Evolutionary conservation across 345 rosid species (phyloP), one percentile per base, ranked within the genome.

Genomic region (Camelina laxa): DNA sequence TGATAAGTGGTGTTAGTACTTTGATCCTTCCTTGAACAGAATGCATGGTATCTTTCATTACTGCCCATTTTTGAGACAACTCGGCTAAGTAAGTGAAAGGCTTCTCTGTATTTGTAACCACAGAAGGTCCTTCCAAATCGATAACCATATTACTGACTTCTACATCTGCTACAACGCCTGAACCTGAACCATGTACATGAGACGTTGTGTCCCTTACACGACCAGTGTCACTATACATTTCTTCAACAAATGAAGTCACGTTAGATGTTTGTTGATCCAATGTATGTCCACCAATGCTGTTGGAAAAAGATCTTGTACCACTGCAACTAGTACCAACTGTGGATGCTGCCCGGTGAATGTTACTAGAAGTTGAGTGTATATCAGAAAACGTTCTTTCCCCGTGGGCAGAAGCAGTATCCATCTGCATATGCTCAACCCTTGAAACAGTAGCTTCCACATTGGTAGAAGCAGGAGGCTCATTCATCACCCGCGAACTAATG

Each of bases 81-180:
- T 88, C 87, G 51, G 98, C 93, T 30, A 95, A 81, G 85, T 95
- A 95, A 5, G 96, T 87, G 82, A 95, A 92, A 61, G 99, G 98
- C 49, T 54, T 85, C 82, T 90, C 94, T 24, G 44, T 78, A 39
- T 84, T 82, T 65, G 88, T 79, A 49, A 83, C 57, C 55, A 85
- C 55, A 39, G 80, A 81, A 17, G 93, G 87, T 75, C 79, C 82
- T 64, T 89, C 90, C 62, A 77, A 66, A 70, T 76, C 86, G 49
- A 86, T 84, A 63, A 81, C 82, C 80, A 81, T 74, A 66, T 59
- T 53, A 36, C 73, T 44, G 59, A 81, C 83, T 65, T 82, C 87
- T 21, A 60, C 54, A 70, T 73, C 81, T 41, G 42, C 38, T 58
- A 60, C 30, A 59, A 20, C 54, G 65, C 36, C 72, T 22, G 75